A percentile compares a stretch with the other conserved stretches of the same genome.
phyloP scores from a whole-genome alignment of 2,329 filamentous ascomycete species.

The Botrytis porri region DNA sequence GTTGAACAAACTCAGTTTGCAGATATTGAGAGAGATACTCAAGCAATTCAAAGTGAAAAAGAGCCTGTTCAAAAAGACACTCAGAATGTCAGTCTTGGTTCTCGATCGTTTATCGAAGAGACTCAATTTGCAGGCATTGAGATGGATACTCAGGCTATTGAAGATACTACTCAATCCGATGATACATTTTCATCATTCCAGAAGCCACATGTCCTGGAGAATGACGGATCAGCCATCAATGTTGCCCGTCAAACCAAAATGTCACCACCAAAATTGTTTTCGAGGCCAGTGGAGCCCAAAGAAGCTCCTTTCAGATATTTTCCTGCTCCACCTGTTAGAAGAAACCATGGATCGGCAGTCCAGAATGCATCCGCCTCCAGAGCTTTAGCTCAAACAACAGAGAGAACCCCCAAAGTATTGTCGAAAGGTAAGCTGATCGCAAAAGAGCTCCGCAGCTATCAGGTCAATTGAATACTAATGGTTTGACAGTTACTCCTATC shows the following conservation, averaged over 20 bases:
- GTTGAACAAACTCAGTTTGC: neutral
- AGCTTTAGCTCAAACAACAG: neutral
- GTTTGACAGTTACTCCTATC: neutral
- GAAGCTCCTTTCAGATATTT: neutral
- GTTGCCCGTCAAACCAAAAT: neutral
- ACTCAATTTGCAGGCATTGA: slow-evolving; percentile 30
- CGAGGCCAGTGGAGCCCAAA: neutral
- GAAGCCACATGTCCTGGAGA: neutral
- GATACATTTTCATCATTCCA: neutral
- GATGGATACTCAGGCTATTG: slow-evolving; percentile 20
- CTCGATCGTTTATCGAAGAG: slow-evolving; percentile 25
- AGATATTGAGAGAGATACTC: slow-evolving; percentile 11
- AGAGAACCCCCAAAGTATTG: neutral
- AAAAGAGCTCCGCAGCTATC: neutral
- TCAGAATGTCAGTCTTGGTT: slow-evolving; percentile 1
- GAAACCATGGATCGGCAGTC: neutral
- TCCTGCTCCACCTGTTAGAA: neutral
- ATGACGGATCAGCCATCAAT: neutral
- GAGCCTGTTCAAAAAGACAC: neutral
- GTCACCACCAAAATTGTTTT: neutral
- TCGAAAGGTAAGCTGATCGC: neutral
- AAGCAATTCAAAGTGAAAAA: neutral
- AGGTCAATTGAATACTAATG: neutral
- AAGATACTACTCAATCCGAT: neutral
- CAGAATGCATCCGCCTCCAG: neutral